phyloP scores from a whole-genome alignment of 2,329 filamentous ascomycete species.

The Fusarium agapanthi region DNA sequence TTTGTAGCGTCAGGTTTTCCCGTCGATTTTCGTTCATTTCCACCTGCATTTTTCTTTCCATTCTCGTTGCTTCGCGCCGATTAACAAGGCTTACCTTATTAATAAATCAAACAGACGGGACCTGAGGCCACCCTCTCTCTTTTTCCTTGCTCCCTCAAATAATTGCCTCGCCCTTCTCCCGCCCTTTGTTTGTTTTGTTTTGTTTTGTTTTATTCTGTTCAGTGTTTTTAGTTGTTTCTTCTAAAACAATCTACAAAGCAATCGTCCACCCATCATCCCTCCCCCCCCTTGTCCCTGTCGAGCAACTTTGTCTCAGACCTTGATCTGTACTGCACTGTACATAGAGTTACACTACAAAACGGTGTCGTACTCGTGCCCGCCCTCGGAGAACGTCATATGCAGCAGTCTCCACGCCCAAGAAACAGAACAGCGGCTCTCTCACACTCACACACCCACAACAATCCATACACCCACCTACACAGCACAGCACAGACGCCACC shows the following conservation, averaged over 20 bases:
- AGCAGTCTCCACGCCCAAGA: conserved; percentile 29
- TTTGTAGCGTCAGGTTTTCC: conserved; percentile 13
- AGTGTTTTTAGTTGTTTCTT: background rate
- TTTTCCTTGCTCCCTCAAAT: background rate
- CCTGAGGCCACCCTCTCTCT: background rate
- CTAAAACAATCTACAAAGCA: conserved; percentile 8
- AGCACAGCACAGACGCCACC: conserved; percentile 31
- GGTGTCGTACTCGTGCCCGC: conserved; percentile 19
- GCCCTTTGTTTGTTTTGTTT: conserved; percentile 14
- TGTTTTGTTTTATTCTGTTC: background rate
- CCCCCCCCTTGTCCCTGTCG: conserved; percentile 24
- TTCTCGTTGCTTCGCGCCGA: conserved; percentile 25
- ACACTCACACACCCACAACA: conserved; percentile 7
- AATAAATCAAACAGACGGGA: conserved; percentile 23
- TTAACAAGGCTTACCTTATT: conserved; percentile 34
- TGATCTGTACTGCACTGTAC: conserved; percentile 19
- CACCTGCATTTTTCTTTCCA: conserved; percentile 8
- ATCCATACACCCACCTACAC: conserved; percentile 29
- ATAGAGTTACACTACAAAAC: background rate
- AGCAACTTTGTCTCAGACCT: conserved; percentile 23
- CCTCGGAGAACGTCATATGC: conserved; percentile 42
- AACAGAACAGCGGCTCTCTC: conserved; percentile 25
- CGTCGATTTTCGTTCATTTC: conserved; percentile 4
- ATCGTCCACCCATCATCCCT: background rate
- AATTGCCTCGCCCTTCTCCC: conserved; percentile 13